Base-by-base conservation (phyloP, 2,329 filamentous ascomycete species). In the Piedraia hortae region DNA sequence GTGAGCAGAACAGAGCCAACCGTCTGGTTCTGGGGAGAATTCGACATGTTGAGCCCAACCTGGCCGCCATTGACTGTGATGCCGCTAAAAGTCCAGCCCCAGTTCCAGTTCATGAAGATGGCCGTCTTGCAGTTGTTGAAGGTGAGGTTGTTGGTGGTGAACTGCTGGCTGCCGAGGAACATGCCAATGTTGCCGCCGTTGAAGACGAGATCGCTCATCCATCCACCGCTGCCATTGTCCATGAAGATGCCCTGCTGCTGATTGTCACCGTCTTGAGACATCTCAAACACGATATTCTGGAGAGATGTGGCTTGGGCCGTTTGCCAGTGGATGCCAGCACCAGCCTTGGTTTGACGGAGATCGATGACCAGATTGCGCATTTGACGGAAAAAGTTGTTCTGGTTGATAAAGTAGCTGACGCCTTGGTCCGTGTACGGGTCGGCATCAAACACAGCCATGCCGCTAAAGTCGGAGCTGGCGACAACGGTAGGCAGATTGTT, bases 401-500 rank as follows among this genome's bases (percentile, higher is more conserved):
- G 51, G 38, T 55, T 55, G 32, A 49, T 53, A 39, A 42, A 56
- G 48, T 50, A 54, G 38, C 53, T 53, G 25, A 36, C 38, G 9
- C 50, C 51, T 1, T 51, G 48, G 22, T 59, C 42, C 17, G n/a
- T 21, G 45, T 93, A 93, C 0, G 80, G 80, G 38, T 93, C 69
- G 2, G 74, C 57, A 41, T 91, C 80, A 32, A 97, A 71, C 23
- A 93, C 60, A 19, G 72, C 80, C 52, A 91, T 88, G 20, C 82
- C 85, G 2, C 53, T 32, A 39, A 93, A 97, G 35, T 34, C 32
- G 3, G 43, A 26, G n/a, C 41, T 36, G 12, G 48, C 50, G 16
- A 28, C 26, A 24, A 42, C 42, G 4, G 50, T 50, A 2, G 62
- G 59, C 6, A 54, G 42, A 19, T 51, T 47, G 29, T 51, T 57